phyloP scores from a whole-genome alignment of 805 yeast species.

The Yamadazyma philogaea region DNA sequence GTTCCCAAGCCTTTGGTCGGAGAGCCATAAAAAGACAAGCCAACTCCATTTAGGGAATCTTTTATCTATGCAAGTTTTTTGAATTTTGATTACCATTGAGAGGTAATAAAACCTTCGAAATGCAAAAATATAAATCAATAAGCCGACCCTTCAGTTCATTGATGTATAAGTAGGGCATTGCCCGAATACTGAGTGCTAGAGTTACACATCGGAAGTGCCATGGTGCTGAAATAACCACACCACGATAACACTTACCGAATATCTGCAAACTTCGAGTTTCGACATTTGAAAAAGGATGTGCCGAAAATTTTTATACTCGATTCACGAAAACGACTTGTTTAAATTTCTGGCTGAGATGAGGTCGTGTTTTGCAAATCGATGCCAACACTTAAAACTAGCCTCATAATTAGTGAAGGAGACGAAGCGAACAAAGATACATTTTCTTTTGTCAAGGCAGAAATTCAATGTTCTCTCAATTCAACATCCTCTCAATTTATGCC shows the following conservation, averaged over 20 bases:
- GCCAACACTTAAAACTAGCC: too few species aligned
- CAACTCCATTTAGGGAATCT: constrained; percentile 21
- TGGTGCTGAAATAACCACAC: too few species aligned
- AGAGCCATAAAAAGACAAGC: constrained; percentile 8
- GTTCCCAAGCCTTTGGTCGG: constrained; percentile 27
- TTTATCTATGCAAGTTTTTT: constrained; percentile 18
- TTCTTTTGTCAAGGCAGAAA: too few species aligned
- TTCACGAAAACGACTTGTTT: not conserved
- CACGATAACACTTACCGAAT: too few species aligned
- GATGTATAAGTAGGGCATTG: not conserved
- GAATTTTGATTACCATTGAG: constrained; percentile 16
- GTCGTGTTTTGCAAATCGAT: not conserved
- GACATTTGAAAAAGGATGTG: too few species aligned
- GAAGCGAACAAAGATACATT: too few species aligned
- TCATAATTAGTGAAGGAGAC: too few species aligned
- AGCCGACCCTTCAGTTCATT: constrained; percentile 8
- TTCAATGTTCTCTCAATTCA: too few species aligned
- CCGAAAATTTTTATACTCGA: not conserved
- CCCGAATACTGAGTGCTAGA: not conserved
- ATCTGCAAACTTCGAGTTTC: too few species aligned
- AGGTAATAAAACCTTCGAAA: constrained; percentile 19
- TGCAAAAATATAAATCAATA: constrained; percentile 11
- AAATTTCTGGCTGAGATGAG: not conserved
- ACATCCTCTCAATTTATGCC: too few species aligned
- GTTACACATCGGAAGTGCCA: not conserved